Conservation (phyloP, 1,284 basidiomycete species). For the Cystobasidium slooffiae region DNA sequence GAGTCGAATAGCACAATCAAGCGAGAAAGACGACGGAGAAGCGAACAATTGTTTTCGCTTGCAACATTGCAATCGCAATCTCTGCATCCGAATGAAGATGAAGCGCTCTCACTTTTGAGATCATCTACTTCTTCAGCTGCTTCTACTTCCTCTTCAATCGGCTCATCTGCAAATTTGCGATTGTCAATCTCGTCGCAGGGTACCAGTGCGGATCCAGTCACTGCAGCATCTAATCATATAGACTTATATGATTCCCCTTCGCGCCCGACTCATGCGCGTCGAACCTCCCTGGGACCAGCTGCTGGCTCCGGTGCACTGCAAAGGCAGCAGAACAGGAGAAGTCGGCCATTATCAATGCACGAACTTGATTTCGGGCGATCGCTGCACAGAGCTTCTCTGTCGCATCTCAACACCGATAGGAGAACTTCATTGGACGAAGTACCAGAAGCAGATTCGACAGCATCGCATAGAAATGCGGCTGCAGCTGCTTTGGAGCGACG, state of each 20-base stretch:
- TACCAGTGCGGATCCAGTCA: constrained; percentile 25
- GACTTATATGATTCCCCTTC: constrained; percentile 11
- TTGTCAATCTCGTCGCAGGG: constrained; percentile 17
- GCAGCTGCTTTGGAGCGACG: constrained; percentile 19
- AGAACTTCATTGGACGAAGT: constrained; percentile 1
- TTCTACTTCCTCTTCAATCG: background rate
- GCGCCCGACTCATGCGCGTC: constrained; percentile 1
- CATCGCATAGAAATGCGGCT: constrained; percentile 21
- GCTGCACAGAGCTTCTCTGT: constrained; percentile 1
- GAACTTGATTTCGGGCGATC: constrained; percentile 1
- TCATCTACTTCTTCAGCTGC: constrained; percentile 17
- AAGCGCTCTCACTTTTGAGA: background rate
- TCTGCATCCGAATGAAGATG: background rate
- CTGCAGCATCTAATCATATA: background rate
- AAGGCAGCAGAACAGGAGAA: constrained; percentile 1
- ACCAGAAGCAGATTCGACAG: constrained; percentile 14
- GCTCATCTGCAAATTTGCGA: constrained; percentile 4
- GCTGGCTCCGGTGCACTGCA: background rate
- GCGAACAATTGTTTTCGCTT: constrained; percentile 7
- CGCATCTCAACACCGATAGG: background rate
- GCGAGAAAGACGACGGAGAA: constrained; percentile 13
- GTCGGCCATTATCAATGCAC: constrained; percentile 23
- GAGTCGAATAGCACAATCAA: constrained; percentile 26
- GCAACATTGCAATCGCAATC: background rate
- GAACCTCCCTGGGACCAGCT: background rate